These are phyloP conservation scores for Cercophora sp. DNA, from an alignment of 495 filamentous ascomycete species.

Conservation along the genomic window DNA sequence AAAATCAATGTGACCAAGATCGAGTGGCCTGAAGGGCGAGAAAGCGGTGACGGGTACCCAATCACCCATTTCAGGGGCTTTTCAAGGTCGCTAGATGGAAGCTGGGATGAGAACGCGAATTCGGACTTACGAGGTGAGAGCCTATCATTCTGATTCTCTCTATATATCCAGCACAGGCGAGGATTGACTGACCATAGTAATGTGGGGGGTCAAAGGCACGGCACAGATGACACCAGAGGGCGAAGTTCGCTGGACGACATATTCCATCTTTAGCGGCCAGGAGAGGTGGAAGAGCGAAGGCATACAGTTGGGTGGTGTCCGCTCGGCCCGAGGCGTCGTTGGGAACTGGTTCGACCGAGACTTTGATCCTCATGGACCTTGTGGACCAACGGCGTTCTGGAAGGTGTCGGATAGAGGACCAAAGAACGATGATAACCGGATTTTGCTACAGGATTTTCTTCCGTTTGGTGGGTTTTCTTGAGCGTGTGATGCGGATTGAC, in stretches of 20 bases:
- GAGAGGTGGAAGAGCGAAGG: conserved; percentile 65
- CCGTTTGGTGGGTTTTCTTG: conserved; percentile 21
- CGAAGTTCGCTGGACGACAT: conserved; percentile 64
- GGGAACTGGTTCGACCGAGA: conserved; percentile 68
- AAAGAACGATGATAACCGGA: conserved; percentile 13
- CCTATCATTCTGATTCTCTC: conserved; percentile 21
- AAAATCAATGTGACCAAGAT: conserved; percentile 51
- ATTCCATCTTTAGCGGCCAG: conserved; percentile 56
- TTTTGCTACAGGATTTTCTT: conserved; percentile 20
- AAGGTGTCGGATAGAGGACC: conserved; percentile 50
- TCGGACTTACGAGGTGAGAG: conserved; percentile 44
- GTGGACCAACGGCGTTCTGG: conserved; percentile 65
- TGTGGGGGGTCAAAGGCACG: conserved; percentile 36
- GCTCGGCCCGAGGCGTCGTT: conserved; percentile 54
- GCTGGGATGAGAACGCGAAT: conserved; percentile 59
- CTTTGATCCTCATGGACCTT: conserved; percentile 55
- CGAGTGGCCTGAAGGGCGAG: conserved; percentile 45
- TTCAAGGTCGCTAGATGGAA: conserved; percentile 50
- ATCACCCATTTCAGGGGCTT: conserved; percentile 56
- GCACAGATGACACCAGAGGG: conserved; percentile 57
- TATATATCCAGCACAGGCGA: neutral
- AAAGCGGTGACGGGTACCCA: conserved; percentile 48
- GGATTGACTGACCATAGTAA: neutral
- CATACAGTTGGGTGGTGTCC: conserved; percentile 58
- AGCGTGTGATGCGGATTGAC: no score